Conservation (phyloP, 2,329 filamentous ascomycete species). For the Pseudocercospora ulei region DNA sequence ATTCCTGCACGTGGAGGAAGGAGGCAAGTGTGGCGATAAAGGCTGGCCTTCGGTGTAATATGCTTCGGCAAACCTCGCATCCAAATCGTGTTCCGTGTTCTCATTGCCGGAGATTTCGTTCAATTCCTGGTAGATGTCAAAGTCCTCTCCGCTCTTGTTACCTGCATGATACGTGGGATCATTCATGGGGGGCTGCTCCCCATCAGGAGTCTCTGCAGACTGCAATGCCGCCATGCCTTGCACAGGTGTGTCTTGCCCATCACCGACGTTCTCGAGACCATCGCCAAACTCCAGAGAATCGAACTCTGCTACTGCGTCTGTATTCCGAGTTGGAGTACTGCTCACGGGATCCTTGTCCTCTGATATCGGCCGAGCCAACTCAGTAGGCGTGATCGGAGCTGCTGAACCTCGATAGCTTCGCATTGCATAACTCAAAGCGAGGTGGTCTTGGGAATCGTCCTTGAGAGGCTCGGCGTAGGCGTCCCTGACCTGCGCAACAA, state of each 20-base stretch:
- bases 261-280: too few relatives aligned
- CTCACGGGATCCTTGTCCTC: background rate
- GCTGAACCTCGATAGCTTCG: slow-evolving; percentile 6
- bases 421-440: slow-evolving; percentile 11
- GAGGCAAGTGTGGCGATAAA: too few relatives aligned
- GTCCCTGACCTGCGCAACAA: slow-evolving; percentile 39
- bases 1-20: too few relatives aligned
- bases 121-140: slow-evolving; percentile 6
- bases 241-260: too few relatives aligned
- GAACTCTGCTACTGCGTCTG: too few relatives aligned
- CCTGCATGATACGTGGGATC: slow-evolving; percentile 10
- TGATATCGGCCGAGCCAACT: background rate
- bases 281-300: too few relatives aligned
- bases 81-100: background rate
- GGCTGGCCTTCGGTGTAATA: too few relatives aligned
- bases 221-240: too few relatives aligned
- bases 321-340: background rate
- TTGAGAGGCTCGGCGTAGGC: background rate
- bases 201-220: too few relatives aligned
- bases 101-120: background rate
- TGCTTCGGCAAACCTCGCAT: too few relatives aligned
- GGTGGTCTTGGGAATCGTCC: background rate
- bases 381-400: slow-evolving; percentile 6
- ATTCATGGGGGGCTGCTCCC: too few relatives aligned
- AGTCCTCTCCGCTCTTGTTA: slow-evolving; percentile 8